These are phyloP conservation scores for Coemansia sp. DNA, from an alignment of 371 early-diverging fungal species.

Conservation along the genomic window DNA sequence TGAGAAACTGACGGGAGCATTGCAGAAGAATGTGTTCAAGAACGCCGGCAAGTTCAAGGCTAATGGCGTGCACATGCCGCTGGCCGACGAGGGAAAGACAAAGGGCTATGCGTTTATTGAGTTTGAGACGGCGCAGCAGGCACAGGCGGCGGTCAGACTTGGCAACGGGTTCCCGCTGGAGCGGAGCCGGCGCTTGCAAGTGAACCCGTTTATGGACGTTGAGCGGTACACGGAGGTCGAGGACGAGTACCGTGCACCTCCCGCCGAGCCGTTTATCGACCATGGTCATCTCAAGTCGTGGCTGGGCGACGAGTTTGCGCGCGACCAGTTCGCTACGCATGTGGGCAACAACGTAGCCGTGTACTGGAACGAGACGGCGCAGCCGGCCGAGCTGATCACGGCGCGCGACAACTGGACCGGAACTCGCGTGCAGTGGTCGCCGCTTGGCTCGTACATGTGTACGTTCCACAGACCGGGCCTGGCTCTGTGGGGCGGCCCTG, in stretches of 20 bases:
- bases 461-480: slow-evolving; percentile 94
- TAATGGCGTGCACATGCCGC: slow-evolving; percentile 87
- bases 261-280: slow-evolving; percentile 65
- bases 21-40: slow-evolving; percentile 84
- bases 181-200: slow-evolving; percentile 77
- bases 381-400: slow-evolving; percentile 78
- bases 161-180: slow-evolving; percentile 81
- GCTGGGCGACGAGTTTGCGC: slow-evolving; percentile 80
- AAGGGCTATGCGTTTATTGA: slow-evolving; percentile 95
- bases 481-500: slow-evolving; percentile 95
- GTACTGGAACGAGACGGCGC: slow-evolving; percentile 88
- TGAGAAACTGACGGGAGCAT: slow-evolving; percentile 75
- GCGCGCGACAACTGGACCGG: slow-evolving; percentile 89
- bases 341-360: slow-evolving; percentile 81
- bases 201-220: slow-evolving; percentile 89
- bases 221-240: slow-evolving; percentile 74
- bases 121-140: slow-evolving; percentile 85
- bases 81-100: slow-evolving; percentile 74
- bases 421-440: slow-evolving; percentile 92
- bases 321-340: slow-evolving; percentile 92
- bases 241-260: slow-evolving; percentile 75
- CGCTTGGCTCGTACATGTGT: slow-evolving; percentile 88
- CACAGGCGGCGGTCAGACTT: slow-evolving; percentile 74
- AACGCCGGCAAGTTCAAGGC: slow-evolving; percentile 77
- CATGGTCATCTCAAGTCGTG: slow-evolving; percentile 88